These are phyloP conservation scores for Cladobotryum mycophilum DNA, from an alignment of 2,329 filamentous ascomycete genomes.

Conservation along the genomic window DNA sequence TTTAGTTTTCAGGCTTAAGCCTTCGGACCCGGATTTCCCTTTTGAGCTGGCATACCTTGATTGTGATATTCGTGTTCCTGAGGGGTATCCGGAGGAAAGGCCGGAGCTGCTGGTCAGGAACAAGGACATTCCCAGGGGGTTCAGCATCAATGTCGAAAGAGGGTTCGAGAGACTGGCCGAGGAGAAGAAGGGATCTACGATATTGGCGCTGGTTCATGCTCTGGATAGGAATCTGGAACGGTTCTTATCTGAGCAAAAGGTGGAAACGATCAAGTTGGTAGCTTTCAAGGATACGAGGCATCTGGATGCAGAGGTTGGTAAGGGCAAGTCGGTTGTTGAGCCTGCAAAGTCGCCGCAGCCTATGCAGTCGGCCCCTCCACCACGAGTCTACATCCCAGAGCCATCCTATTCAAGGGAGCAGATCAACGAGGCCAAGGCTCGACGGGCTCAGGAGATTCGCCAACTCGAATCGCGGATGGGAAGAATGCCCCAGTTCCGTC, in stretches of 20 bases:
- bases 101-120: constrained; percentile 61
- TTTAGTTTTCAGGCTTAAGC: constrained; percentile 58
- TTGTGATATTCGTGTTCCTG: constrained; percentile 61
- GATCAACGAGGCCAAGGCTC: constrained; percentile 54
- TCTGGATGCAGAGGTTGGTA: constrained; percentile 22
- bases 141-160: constrained; percentile 68
- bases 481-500: constrained; percentile 58
- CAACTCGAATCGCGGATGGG: constrained; percentile 73
- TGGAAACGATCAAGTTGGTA: constrained; percentile 65
- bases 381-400: constrained; percentile 33
- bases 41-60: constrained; percentile 66
- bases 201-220: constrained; percentile 61
- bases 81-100: constrained; percentile 50
- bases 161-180: constrained; percentile 63
- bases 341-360: constrained; percentile 4
- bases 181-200: constrained; percentile 48
- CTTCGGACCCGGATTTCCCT: constrained; percentile 79
- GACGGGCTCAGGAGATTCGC: constrained; percentile 58
- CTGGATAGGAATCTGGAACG: constrained; percentile 67
- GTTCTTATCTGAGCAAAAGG: constrained; percentile 63
- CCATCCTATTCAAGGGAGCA: constrained; percentile 53
- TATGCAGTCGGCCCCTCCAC: constrained; percentile 7
- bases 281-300: constrained; percentile 52
- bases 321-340: constrained; percentile 6
- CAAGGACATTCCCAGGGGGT: constrained; percentile 62